Percentiles rank a stretch among this genome's conserved stretches.
phyloP scores from a whole-genome alignment of 148 eudicot genomes.

The Bassia scoparia region DNA sequence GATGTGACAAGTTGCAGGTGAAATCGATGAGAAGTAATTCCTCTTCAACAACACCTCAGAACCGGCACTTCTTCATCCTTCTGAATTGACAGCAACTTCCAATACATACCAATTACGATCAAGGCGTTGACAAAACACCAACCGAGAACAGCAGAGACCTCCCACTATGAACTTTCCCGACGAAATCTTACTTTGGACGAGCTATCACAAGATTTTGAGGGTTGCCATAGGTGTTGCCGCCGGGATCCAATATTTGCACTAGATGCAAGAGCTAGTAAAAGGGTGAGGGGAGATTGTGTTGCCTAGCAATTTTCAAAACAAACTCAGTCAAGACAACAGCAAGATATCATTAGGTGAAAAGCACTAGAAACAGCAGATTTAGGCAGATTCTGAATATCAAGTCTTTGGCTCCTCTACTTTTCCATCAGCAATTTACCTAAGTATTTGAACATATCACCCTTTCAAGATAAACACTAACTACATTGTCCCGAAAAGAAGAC shows the following conservation, averaged over 20 bases:
- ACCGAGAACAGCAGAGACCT: slow-evolving; percentile 41
- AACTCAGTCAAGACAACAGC: slow-evolving; percentile 89
- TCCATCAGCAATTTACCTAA: slow-evolving; percentile 72
- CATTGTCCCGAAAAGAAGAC: slow-evolving; percentile 95
- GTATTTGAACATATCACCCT: slow-evolving; percentile 83
- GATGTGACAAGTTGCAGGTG: slow-evolving; percentile 72
- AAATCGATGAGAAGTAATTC: slow-evolving; percentile 69
- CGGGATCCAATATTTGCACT: slow-evolving; percentile 91
- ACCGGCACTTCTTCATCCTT: slow-evolving; percentile 61
- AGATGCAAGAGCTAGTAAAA: slow-evolving; percentile 76
- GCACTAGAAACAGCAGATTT: slow-evolving; percentile 82
- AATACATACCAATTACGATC: slow-evolving; percentile 55
- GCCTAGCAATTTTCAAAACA: slow-evolving; percentile 71
- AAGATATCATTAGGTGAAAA: slow-evolving; percentile 82
- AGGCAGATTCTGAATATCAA: slow-evolving; percentile 70
- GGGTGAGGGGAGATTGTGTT: slow-evolving; percentile 82
- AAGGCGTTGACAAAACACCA: slow-evolving; percentile 48
- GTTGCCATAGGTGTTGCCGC: slow-evolving; percentile 78
- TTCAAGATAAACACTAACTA: slow-evolving; percentile 84
- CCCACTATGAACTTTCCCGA: slow-evolving; percentile 38
- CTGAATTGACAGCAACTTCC: slow-evolving; percentile 63
- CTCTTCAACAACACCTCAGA: slow-evolving; percentile 50
- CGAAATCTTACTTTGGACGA: slow-evolving; percentile 40
- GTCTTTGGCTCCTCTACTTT: slow-evolving; percentile 70
- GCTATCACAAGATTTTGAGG: slow-evolving; percentile 54